These are phyloP conservation scores for Xylaria bambusicola DNA, from an alignment of 495 filamentous ascomycete genomes.

Conservation along the genomic window DNA sequence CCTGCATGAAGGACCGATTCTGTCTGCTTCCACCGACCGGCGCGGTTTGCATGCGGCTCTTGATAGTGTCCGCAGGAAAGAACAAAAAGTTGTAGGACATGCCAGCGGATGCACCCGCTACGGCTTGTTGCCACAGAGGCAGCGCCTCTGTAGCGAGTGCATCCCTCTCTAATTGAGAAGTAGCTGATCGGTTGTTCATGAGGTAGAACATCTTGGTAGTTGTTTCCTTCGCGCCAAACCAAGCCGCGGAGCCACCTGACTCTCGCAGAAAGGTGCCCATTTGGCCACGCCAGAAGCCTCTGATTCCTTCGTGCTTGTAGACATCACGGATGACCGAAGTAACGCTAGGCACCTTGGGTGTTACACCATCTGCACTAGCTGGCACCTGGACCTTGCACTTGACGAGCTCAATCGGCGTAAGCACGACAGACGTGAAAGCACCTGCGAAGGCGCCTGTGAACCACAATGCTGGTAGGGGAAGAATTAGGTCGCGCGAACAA, in stretches of 20 bases:
- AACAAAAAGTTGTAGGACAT: constrained; percentile 95
- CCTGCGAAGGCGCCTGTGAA: constrained; percentile 80
- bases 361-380: constrained; percentile 32
- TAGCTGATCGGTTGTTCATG: constrained; percentile 38
- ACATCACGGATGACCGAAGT: constrained; percentile 70
- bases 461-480: constrained; percentile 73
- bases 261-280: constrained; percentile 91
- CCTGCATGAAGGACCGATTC: constrained; percentile 66
- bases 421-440: constrained; percentile 83
- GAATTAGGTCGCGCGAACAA: constrained; percentile 48
- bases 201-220: constrained; percentile 63
- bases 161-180: constrained; percentile 33
- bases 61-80: constrained; percentile 96
- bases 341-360: constrained; percentile 31
- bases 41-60: constrained; percentile 92
- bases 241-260: constrained; percentile 87
- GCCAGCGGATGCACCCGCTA: constrained; percentile 87
- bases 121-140: constrained; percentile 77
- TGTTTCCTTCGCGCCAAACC: constrained; percentile 94
- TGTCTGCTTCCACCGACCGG: constrained; percentile 55
- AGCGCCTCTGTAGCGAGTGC: constrained; percentile 42
- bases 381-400: constrained; percentile 98
- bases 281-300: constrained; percentile 95
- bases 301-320: constrained; percentile 74
- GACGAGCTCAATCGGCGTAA: constrained; percentile 95